phyloP scores from a whole-genome alignment of 495 filamentous ascomycete genomes.

The Friedmanniomyces simplex region DNA sequence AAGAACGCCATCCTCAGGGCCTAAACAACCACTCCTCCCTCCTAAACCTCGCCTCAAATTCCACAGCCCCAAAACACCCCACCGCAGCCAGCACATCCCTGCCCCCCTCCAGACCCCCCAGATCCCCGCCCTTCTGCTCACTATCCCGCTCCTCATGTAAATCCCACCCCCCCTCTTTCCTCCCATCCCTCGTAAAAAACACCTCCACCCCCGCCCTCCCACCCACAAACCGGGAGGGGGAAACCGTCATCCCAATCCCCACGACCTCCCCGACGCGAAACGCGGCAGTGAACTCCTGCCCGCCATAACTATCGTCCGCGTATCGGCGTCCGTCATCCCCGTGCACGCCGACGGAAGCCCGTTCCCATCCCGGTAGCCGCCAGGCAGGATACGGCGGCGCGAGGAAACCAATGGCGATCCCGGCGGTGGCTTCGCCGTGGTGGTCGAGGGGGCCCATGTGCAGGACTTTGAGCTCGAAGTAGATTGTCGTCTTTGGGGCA shows the following conservation, averaged over 20 bases:
- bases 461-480: slow-evolving; percentile 64
- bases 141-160: slow-evolving; percentile 74
- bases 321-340: slow-evolving; percentile 84
- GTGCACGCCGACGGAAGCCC: slow-evolving; percentile 75
- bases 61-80: slow-evolving; percentile 61
- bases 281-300: slow-evolving; percentile 56
- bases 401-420: slow-evolving; percentile 65
- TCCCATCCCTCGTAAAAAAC: slow-evolving; percentile 70
- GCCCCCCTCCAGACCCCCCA: slow-evolving; percentile 67
- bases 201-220: slow-evolving; percentile 43
- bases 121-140: slow-evolving; percentile 46
- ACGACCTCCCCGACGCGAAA: slow-evolving; percentile 47
- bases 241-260: slow-evolving; percentile 64
- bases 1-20: background rate
- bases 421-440: slow-evolving; percentile 41
- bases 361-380: slow-evolving; percentile 84
- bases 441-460: slow-evolving; percentile 24
- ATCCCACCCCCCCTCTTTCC: slow-evolving; percentile 58
- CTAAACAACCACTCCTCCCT: slow-evolving; percentile 26
- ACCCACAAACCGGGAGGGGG: slow-evolving; percentile 22
- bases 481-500: slow-evolving; percentile 51
- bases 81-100: slow-evolving; percentile 73
- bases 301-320: slow-evolving; percentile 78
- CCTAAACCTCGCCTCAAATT: slow-evolving; percentile 61
- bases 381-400: slow-evolving; percentile 79